phyloP scores from a whole-genome alignment of 306 rosid genomes.

The Fragaria nilgerrensis region DNA sequence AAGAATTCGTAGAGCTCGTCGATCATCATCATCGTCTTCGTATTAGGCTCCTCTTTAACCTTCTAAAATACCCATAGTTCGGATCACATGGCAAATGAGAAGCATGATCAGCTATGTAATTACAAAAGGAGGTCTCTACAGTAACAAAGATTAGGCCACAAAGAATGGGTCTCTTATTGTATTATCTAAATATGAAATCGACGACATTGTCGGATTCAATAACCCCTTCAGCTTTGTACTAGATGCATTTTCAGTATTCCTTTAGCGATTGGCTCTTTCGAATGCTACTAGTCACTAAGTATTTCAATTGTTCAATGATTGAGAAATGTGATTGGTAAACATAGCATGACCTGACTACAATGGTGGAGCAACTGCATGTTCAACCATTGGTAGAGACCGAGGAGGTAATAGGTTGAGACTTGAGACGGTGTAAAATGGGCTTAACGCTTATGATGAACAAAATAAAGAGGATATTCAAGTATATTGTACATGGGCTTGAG shows the following conservation, averaged over 20 bases:
- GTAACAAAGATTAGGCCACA: no score
- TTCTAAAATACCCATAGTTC: no score
- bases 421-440: no score
- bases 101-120: no score
- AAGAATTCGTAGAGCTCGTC: conserved; percentile 77
- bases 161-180: conserved; percentile 79
- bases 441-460: no score
- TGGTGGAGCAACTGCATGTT: background rate
- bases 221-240: conserved; percentile 29
- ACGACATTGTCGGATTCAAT: conserved; percentile 35
- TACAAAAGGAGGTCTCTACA: no score
- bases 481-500: background rate
- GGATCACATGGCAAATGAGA: no score
- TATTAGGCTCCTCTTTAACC: no score
- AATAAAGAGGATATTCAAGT: no score
- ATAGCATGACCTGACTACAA: conserved; percentile 12
- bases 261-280: conserved; percentile 13
- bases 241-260: conserved; percentile 21
- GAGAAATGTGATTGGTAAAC: conserved; percentile 3
- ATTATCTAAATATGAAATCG: conserved; percentile 71
- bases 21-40: conserved; percentile 31
- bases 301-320: conserved; percentile 5
- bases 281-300: background rate
- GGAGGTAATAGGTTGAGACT: no score
- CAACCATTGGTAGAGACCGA: no score